A percentile compares a stretch with the other conserved stretches of the same genome.
Conservation (phyloP, 179 eudicot genomes). For the Patellifolia procumbens region DNA sequence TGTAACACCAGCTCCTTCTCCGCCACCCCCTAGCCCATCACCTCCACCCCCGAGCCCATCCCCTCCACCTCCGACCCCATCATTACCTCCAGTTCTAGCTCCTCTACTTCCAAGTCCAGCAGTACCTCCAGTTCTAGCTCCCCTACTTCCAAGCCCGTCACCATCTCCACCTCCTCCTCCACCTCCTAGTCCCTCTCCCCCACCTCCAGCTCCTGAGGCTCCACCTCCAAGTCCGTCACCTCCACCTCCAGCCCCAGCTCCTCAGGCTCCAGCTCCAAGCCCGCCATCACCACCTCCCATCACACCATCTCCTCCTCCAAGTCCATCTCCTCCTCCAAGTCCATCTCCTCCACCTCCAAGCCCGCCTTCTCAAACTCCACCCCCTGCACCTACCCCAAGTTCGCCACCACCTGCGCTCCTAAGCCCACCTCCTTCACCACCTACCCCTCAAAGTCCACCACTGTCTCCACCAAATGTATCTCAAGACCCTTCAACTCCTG, state of each 20-base stretch:
- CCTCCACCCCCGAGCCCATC: conserved; percentile 17
- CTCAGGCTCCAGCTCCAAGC: background rate
- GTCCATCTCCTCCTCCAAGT: background rate
- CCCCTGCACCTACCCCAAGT: background rate
- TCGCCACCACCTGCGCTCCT: background rate
- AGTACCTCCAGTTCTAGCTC: conserved; percentile 6
- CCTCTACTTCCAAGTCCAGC: conserved; percentile 15
- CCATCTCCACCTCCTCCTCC: conserved; percentile 6
- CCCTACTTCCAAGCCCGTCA: conserved; percentile 10
- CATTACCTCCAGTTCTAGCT: conserved; percentile 5
- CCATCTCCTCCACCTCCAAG: conserved; percentile 1
- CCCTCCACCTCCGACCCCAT: conserved; percentile 16
- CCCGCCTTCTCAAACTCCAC: conserved; percentile 12
- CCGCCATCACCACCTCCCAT: conserved; percentile 8
- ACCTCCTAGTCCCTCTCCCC: conserved; percentile 18
- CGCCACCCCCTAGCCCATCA: conserved; percentile 6
- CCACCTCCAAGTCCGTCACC: conserved; percentile 23
- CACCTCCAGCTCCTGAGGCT: background rate
- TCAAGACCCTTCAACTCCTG: conserved; percentile 20
- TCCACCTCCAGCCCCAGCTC: conserved; percentile 19
- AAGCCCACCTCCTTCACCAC: conserved; percentile 18
- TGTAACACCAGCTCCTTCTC: conserved; percentile 6
- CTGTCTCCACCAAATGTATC: conserved; percentile 9
- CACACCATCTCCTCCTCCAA: background rate
- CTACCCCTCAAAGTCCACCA: conserved; percentile 20